Base-by-base conservation (phyloP, 2,329 filamentous ascomycete species). In the Hymenoscyphus repandus region DNA sequence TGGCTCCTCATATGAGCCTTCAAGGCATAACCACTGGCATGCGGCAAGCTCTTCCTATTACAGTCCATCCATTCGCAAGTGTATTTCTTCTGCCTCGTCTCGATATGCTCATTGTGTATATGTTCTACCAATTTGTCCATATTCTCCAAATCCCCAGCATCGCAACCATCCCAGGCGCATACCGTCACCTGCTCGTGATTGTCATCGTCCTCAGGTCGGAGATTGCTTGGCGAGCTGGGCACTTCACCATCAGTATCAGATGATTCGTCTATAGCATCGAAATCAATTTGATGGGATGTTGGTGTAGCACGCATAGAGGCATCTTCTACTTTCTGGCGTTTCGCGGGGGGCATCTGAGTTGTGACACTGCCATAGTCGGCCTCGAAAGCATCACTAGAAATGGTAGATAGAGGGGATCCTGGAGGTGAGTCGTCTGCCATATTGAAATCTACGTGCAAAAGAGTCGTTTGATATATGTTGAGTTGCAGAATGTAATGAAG, bases 1-100 rank as follows among this genome's bases (percentile, higher is more conserved):
- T 99, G 93, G 67, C 91, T 96, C 61, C 93, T 79, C 91, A 99
- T 96, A 66, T 99, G 93, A 9, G 93, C 93, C 68, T 95, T 91
- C 57, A 99, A 74, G 4, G 93, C 93, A 71, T 99, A 99, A 2
- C 90, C 93, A 64, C 90, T 96, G 1, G 92, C 92, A 70, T 99
- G 93, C 15, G 89, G 84, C 70, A 93, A 83, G 53, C 90, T 90
- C 72, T 96, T 97, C 55, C 91, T 75, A 47, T 77, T 79, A 68
- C 93, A 99, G 59, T 92, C 92, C 53, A 80, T 82, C 93, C 93
- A 99, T 71, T 97, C 92, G 71, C 93, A 99, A n/a, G 89, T 90
- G 68, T 97, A 97, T 69, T 93, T 96, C 72, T 95, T 96, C 72
- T 93, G 88, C 49, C 91, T 82, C 54, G 85, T 89, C 65, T 93